phyloP scores from a whole-genome alignment of 768 basidiomycete species.

The Guyanaporus albipodus region DNA sequence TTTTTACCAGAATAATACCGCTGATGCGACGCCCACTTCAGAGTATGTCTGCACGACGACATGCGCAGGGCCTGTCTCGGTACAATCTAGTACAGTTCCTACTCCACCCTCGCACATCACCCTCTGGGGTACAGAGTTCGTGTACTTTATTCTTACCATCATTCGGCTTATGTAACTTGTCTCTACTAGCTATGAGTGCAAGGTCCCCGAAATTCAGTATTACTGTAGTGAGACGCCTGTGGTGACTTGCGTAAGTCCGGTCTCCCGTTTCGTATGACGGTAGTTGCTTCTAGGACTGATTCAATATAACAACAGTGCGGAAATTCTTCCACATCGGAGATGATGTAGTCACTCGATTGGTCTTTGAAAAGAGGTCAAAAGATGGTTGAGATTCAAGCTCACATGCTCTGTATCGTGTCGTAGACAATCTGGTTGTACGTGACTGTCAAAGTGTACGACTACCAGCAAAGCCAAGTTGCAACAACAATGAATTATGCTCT shows the following conservation, averaged over 20 bases:
- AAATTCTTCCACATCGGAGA: neutral
- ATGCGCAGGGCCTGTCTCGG: constrained; percentile 18
- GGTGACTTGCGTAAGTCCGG: constrained; percentile 15
- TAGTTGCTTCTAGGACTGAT: neutral
- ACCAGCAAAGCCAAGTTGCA: too few relatives aligned
- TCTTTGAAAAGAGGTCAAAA: too few relatives aligned
- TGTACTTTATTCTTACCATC: neutral
- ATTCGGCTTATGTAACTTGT: neutral
- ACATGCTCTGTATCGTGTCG: neutral
- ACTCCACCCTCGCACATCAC: constrained; percentile 12
- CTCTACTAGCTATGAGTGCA: constrained; percentile 11
- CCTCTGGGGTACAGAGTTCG: constrained; percentile 11
- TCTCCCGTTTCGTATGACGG: neutral
- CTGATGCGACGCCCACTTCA: neutral
- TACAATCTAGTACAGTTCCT: constrained; percentile 14
- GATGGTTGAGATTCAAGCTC: neutral
- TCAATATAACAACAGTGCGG: constrained; percentile 14
- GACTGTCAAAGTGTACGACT: too few relatives aligned
- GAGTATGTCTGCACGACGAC: constrained; percentile 8
- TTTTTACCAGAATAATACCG: neutral
- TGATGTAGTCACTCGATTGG: too few relatives aligned
- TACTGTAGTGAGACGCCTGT: constrained; percentile 7
- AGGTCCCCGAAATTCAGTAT: constrained; percentile 10
- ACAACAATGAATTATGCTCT: too few relatives aligned
- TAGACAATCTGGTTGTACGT: neutral